A percentile compares a stretch with the other conserved stretches of the same genome.
These are phyloP conservation scores for Podaxis sp. DNA, from an alignment of 768 basidiomycete genomes.

Conservation along the genomic window DNA sequence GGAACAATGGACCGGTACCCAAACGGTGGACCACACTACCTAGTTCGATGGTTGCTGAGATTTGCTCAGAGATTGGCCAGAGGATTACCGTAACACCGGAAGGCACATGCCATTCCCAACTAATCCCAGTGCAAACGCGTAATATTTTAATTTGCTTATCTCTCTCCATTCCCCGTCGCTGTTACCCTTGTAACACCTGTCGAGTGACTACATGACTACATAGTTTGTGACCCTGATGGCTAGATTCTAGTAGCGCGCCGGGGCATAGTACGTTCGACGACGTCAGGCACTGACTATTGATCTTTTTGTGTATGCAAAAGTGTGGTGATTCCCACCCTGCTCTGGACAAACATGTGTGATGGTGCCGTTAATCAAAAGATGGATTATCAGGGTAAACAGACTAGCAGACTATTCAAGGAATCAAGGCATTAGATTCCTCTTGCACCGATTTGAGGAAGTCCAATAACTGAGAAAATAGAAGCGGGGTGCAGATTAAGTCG, in stretches of 20 bases:
- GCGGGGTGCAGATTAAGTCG: background rate
- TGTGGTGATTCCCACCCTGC: background rate
- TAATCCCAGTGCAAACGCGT: background rate
- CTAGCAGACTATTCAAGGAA: background rate
- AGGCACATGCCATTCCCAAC: conserved; percentile 2
- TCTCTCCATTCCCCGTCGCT: conserved; percentile 10
- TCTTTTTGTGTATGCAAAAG: background rate
- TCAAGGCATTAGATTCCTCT: conserved; percentile 41
- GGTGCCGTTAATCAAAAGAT: background rate
- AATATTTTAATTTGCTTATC: conserved; percentile 1
- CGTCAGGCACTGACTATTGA: conserved; percentile 6
- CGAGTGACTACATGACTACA: background rate
- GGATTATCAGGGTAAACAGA: background rate
- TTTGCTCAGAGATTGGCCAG: conserved; percentile 2
- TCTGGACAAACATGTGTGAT: background rate
- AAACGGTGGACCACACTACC: background rate
- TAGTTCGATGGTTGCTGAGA: background rate
- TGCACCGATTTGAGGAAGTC: conserved; percentile 59
- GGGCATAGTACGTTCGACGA: background rate
- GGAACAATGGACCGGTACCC: conserved; percentile 7
- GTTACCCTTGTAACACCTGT: background rate
- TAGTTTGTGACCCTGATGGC: background rate
- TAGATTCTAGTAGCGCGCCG: background rate
- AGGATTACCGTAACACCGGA: conserved; percentile 5
- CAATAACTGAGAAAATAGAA: conserved; percentile 45